These are phyloP conservation scores for Atractiella rhizophila DNA, from an alignment of 768 basidiomycete species.

Conservation along the genomic window DNA sequence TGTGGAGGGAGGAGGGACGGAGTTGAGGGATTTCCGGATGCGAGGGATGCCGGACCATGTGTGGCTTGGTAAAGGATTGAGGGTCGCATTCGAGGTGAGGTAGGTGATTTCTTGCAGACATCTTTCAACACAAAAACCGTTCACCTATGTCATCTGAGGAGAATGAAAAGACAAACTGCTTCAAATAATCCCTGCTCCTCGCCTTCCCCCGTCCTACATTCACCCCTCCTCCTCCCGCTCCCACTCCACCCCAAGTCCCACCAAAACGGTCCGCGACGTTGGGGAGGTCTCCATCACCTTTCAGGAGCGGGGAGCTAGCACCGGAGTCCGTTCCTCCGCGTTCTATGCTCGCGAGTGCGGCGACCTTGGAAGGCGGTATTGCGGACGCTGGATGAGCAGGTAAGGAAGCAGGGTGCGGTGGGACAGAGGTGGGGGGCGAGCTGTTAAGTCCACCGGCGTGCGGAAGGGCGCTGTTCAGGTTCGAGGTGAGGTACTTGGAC, in stretches of 20 bases:
- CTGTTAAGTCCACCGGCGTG: neutral
- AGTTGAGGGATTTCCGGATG: conserved; percentile 6
- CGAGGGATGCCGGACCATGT: conserved; percentile 10
- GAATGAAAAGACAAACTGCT: conserved; percentile 39
- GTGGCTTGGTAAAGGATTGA: conserved; percentile 41
- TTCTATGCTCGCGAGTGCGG: neutral
- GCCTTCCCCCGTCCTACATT: conserved; percentile 91
- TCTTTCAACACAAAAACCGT: conserved; percentile 28
- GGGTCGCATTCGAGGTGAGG: conserved; percentile 81
- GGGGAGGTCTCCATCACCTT: too few relatives aligned
- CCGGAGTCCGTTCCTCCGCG: neutral
- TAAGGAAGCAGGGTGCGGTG: too few relatives aligned
- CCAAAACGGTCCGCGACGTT: too few relatives aligned
- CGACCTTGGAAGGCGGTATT: neutral
- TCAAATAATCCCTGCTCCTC: conserved; percentile 81
- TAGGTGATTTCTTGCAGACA: conserved; percentile 97
- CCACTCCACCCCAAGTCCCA: neutral
- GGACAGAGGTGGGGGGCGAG: neutral
- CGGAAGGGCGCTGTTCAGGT: neutral
- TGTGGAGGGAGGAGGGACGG: neutral
- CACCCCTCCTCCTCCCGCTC: conserved; percentile 34
- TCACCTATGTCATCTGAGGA: conserved; percentile 6
- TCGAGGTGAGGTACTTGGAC: conserved; percentile 1
- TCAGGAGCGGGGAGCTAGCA: neutral
- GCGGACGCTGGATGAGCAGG: too few relatives aligned